Evolutionary conservation across 2,329 filamentous ascomycete species (phyloP).

Genomic region (Colletotrichum endophyticum): DNA sequence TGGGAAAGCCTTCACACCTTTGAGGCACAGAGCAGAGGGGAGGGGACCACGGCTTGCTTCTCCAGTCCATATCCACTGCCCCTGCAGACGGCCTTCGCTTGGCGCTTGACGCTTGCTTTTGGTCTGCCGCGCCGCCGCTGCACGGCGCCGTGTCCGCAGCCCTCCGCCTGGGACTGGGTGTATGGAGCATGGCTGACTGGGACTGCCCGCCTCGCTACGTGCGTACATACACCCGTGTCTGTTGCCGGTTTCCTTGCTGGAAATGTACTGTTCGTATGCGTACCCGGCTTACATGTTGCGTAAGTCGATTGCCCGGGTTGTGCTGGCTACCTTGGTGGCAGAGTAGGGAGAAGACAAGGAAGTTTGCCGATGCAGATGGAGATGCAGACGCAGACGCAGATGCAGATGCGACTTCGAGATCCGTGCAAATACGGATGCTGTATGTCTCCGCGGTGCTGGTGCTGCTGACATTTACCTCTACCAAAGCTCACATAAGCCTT

Average conservation of each 20-base stretch:
- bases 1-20: neutral
- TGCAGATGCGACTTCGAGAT: neutral
- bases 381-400: neutral
- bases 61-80: neutral
- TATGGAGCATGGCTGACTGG: neutral
- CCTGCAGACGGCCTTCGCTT: slow-evolving; percentile 15
- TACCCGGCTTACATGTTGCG: neutral
- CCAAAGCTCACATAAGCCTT: neutral
- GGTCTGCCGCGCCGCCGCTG: neutral
- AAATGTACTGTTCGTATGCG: neutral
- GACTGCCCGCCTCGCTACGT: neutral
- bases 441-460: neutral
- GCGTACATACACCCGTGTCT: neutral
- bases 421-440: neutral
- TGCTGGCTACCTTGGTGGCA: neutral
- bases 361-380: neutral
- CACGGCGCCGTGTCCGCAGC: neutral
- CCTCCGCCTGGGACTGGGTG: neutral
- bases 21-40: neutral
- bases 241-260: neutral
- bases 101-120: slow-evolving; percentile 1
- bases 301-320: neutral
- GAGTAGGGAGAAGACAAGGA: neutral
- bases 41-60: neutral
- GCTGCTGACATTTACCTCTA: neutral